Percentiles rank a stretch among this genome's conserved stretches.
phyloP scores from a whole-genome alignment of 768 basidiomycete genomes.

The Neoboletus subvelutipes region DNA sequence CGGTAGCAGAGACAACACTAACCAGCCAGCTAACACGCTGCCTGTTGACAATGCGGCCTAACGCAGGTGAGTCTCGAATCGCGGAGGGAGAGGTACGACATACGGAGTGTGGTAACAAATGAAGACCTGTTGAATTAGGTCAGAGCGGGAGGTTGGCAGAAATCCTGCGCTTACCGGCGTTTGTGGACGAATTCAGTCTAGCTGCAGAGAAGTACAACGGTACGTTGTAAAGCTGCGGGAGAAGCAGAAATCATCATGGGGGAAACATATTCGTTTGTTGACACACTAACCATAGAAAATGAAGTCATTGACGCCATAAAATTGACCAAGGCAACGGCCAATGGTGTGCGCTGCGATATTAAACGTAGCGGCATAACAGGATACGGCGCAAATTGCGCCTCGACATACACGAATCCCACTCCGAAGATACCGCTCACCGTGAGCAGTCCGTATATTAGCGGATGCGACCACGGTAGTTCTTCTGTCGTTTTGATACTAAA shows the following conservation, averaged over 20 bases:
- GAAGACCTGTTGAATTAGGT: slow-evolving; percentile 55
- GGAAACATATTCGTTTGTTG: not conserved
- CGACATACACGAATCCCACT: slow-evolving; percentile 69
- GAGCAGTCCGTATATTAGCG: slow-evolving; percentile 68
- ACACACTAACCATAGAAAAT: slow-evolving; percentile 66
- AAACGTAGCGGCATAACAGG: slow-evolving; percentile 90
- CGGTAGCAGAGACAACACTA: slow-evolving; percentile 26
- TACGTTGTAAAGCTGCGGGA: slow-evolving; percentile 72
- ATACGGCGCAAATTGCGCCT: slow-evolving; percentile 72
- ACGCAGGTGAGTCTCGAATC: slow-evolving; percentile 15
- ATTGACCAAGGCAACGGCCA: slow-evolving; percentile 79
- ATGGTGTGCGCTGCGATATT: slow-evolving; percentile 73
- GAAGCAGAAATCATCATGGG: slow-evolving; percentile 3
- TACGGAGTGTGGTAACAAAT: slow-evolving; percentile 89
- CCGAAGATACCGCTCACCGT: slow-evolving; percentile 53
- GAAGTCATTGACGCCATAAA: slow-evolving; percentile 74
- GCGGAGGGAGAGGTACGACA: slow-evolving; percentile 24
- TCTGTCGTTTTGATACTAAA: slow-evolving; percentile 77
- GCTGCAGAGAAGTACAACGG: slow-evolving; percentile 91
- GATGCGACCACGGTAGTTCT: slow-evolving; percentile 73
- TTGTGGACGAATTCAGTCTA: slow-evolving; percentile 60
- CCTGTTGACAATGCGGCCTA: slow-evolving; percentile 81
- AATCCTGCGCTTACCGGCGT: slow-evolving; percentile 56
- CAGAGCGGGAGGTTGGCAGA: not conserved
- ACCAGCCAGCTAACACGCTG: slow-evolving; percentile 88